Base-by-base conservation (phyloP, 805 yeast species). In the Wickerhamiella brachini region DNA sequence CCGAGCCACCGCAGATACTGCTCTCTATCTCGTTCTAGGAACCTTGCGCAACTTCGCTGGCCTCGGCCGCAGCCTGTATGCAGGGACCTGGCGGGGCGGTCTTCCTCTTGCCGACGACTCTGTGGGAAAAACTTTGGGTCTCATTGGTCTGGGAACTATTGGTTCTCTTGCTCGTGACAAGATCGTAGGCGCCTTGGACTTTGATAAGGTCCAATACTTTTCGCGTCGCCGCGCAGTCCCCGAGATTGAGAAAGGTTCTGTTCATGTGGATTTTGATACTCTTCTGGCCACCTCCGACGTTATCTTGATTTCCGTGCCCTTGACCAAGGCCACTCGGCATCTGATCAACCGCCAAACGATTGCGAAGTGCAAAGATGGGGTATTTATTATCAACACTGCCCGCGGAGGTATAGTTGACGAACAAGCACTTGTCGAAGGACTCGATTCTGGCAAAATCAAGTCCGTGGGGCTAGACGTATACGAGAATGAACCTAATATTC, bases 131-230 rank as follows among this genome's bases (percentile, higher is more conserved):
- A 69, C 70, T 5, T 70, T 79, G 20, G 84, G 83, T 3, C 76
- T 79, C 50, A 65, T 78, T 39, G 84, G 84, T 1, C 68, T 79
- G 72, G 84, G 84, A 6, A 82, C 81, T 6, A 78, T 79, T 62
- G 84, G 83, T 48, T 69, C 77, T 23, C 73, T 76, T 10, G 70
- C 78, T 51, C 71, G 79, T 34, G 77, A 76, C 59, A 70, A 80
- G 56, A 68, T 72, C 51, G 53, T 54, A 50, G 77, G 74, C 2
- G 56, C 59, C 2, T 73, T 79, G 59, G 77, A 77, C 3, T 75
- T 77, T 59, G 70, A 63, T 45, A 71, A 71, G 61, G 68, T 77
- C 55, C 59, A 74, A 47, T 79, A 79, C 66, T 66, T 77, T 65
- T 79, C 78, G 66, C 69, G 83, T 45, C 60, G 62, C 41, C 69